Evolutionary conservation across 768 basidiomycete species (phyloP).

Genomic region (Clathrus columnatus): DNA sequence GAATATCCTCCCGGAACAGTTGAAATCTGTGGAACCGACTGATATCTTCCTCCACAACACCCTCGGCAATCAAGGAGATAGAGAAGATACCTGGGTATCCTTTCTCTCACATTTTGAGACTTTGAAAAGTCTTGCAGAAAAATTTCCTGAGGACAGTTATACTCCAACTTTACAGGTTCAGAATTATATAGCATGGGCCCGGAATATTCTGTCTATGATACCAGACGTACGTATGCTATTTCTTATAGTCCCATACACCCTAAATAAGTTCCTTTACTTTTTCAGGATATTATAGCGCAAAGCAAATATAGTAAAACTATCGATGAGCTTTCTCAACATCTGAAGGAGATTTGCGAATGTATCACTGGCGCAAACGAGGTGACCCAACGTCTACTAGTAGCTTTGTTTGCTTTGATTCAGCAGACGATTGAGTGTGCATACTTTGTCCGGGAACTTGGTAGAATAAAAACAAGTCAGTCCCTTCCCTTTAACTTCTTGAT

Average conservation of each 20-base stretch:
- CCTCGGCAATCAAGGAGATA: no score
- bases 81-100: neutral
- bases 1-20: no score
- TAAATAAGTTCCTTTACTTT: neutral
- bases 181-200: neutral
- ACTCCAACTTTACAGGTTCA: neutral
- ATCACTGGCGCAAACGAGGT: neutral
- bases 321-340: neutral
- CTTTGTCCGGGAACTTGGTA: neutral
- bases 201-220: neutral
- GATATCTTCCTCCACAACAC: no score
- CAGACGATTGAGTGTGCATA: neutral
- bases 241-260: no score
- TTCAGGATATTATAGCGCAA: neutral
- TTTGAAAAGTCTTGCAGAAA: neutral
- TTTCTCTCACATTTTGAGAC: neutral
- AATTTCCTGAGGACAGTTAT: neutral
- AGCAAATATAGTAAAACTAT: neutral
- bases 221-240: neutral
- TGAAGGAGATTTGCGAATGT: neutral
- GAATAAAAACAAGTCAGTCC: neutral
- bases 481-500: neutral
- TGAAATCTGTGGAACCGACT: no score
- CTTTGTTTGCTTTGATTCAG: neutral
- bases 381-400: neutral